Base-by-base conservation (phyloP, 2,329 filamentous ascomycete species). In the Colletotrichum liriopes region DNA sequence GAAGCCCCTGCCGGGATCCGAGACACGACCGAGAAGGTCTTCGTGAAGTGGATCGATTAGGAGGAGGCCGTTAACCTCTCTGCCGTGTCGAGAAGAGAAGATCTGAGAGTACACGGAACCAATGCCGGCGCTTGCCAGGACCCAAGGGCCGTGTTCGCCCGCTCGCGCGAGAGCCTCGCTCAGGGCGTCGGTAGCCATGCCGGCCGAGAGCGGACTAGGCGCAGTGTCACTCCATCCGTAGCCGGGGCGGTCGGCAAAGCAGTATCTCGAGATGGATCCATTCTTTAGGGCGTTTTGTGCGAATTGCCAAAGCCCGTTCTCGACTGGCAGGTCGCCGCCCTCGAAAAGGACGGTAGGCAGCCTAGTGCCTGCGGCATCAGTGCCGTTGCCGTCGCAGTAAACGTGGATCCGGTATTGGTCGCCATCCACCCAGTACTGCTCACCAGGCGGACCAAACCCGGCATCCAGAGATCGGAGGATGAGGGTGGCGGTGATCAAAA, bases 161-260 rank as follows among this genome's bases (percentile, higher is more conserved):
- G 93, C 91, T 51, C 90, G 86, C 2, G 93, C 92, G 7, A 99
- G 88, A 3, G 95, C 94, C 83, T 98, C 95, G 54, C 94, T 95
- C 35, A 98, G 86, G 0, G 92, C 94, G 78, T 98, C 95, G 6
- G 94, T 92, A n/a, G 93, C 93, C 90, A 98, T 98, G 54, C 95
- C 95, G 5, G 94, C 96, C 6, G 94, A 97, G 77, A 98, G 92
- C 0, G 96, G 96, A 7, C 95, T 98, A 2, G 96, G 96, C 0
- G 96, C 95, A 67, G 96, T 96, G 82, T 99, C 96, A 58, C 89
- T 91, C 87, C 94, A 98, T 8, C 89, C 96, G 67, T 96, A 89
- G 1, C 96, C 96, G 0, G 96, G 96, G 29, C 96, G 93, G 80
- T 99, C 96, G 80, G 94, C 95, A 82, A 98, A 98, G 86, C 96